Evolutionary conservation across 2,329 filamentous ascomycete species (phyloP).

Genomic region (Paracamarosporium sp.): DNA sequence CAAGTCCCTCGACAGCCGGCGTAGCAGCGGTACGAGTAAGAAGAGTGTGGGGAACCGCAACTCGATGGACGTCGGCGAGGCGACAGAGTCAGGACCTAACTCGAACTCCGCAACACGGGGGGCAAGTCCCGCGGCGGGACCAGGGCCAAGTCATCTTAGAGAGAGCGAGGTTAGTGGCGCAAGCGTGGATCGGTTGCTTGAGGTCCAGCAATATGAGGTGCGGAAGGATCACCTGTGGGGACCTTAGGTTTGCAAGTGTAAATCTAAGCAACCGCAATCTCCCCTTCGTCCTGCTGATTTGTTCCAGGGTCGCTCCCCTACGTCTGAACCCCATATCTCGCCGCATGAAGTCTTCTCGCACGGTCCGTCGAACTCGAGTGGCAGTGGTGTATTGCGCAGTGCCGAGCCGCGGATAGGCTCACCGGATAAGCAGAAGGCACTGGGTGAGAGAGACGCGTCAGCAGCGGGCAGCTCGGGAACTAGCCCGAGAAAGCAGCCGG

Average conservation of each 20-base stretch:
- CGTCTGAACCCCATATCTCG: conserved; percentile 17
- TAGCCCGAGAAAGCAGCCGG: conserved; percentile 27
- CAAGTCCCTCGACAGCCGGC: conserved; percentile 88
- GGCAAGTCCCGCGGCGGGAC: conserved; percentile 37
- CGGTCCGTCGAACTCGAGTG: conserved; percentile 16
- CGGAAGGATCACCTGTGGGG: conserved; percentile 53
- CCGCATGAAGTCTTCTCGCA: conserved; percentile 22
- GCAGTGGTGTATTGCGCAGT: conserved; percentile 11
- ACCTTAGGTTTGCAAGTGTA: conserved; percentile 45
- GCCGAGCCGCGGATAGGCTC: conserved; percentile 17
- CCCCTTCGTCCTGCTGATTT: neutral
- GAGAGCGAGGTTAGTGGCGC: conserved; percentile 36
- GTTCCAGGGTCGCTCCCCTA: neutral
- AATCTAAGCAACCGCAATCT: conserved; percentile 36
- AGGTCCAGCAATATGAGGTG: conserved; percentile 48
- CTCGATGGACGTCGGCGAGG: conserved; percentile 35
- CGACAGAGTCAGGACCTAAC: conserved; percentile 30
- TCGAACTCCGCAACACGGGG: conserved; percentile 40
- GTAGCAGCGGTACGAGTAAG: conserved; percentile 85
- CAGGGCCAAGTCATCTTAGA: conserved; percentile 41
- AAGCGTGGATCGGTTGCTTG: conserved; percentile 26
- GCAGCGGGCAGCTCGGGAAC: conserved; percentile 16
- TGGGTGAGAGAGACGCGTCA: conserved; percentile 22
- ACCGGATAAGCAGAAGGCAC: conserved; percentile 23
- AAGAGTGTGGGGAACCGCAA: conserved; percentile 60